These are phyloP conservation scores for Maudiozyma bulderi DNA, from an alignment of 805 yeast species.

Conservation along the genomic window DNA sequence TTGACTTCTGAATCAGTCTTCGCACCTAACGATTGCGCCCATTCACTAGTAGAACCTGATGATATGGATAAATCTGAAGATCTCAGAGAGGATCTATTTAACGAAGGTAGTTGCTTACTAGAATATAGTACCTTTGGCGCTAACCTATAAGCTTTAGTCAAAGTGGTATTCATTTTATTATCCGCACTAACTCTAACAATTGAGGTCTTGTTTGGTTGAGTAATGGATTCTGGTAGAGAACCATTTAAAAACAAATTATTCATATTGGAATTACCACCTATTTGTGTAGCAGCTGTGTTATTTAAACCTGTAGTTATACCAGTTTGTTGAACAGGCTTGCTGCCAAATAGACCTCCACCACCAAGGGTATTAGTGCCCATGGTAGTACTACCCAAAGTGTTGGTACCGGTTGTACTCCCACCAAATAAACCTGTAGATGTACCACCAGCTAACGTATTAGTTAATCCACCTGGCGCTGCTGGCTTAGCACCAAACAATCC, in stretches of 20 bases:
- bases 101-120: conserved; percentile 1
- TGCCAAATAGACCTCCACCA: conserved; percentile 28
- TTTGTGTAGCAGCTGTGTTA: background rate
- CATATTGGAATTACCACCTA: background rate
- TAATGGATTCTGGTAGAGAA: conserved; percentile 22
- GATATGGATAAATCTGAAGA: background rate
- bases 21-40: background rate
- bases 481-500: conserved; percentile 3
- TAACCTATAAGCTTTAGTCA: conserved; percentile 50
- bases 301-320: conserved; percentile 24
- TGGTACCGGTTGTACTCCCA: conserved; percentile 4
- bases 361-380: conserved; percentile 1
- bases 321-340: conserved; percentile 26
- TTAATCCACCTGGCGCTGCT: background rate
- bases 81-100: background rate
- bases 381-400: conserved; percentile 11
- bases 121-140: conserved; percentile 54
- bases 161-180: conserved; percentile 47
- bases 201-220: conserved; percentile 35
- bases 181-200: conserved; percentile 38
- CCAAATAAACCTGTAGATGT: conserved; percentile 29
- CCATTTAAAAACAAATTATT: conserved; percentile 1
- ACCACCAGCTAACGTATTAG: conserved; percentile 14
- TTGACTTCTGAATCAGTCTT: background rate
- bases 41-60: background rate